Percentiles rank a stretch among this genome's conserved stretches.
These are phyloP conservation scores for Penicillium hordei DNA, from an alignment of 2,329 filamentous ascomycete genomes.

Conservation along the genomic window DNA sequence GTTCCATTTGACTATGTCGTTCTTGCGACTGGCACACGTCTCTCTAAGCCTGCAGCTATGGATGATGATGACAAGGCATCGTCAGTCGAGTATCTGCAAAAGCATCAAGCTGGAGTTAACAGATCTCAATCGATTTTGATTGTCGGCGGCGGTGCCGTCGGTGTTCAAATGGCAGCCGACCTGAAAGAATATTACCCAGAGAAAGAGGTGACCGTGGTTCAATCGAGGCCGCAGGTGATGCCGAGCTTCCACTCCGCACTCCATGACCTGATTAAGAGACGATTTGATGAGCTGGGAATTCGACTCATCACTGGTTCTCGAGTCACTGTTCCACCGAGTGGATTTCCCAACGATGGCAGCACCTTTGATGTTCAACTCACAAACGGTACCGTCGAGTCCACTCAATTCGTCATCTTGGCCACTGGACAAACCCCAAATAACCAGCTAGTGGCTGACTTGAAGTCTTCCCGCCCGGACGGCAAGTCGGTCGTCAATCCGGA, in stretches of 20 bases:
- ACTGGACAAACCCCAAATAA: constrained; percentile 53
- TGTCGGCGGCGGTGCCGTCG: constrained; percentile 53
- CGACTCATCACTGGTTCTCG: constrained; percentile 33
- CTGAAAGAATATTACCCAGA: constrained; percentile 50
- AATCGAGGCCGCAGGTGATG: constrained; percentile 46
- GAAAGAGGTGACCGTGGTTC: constrained; percentile 50
- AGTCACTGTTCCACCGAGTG: constrained; percentile 27
- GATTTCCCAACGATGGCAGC: constrained; percentile 29
- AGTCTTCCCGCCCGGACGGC: constrained; percentile 17
- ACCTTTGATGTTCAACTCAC: constrained; percentile 32
- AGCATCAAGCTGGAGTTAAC: constrained; percentile 34
- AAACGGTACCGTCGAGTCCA: constrained; percentile 35
- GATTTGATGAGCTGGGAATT: constrained; percentile 37
- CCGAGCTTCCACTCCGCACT: constrained; percentile 34
- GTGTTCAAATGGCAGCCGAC: constrained; percentile 53
- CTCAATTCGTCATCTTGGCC: constrained; percentile 46
- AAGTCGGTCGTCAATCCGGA: constrained; percentile 34
- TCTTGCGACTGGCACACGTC: constrained; percentile 35
- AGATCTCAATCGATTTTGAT: constrained; percentile 34
- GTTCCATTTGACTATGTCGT: constrained; percentile 37
- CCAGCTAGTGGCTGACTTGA: constrained; percentile 36
- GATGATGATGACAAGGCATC: constrained; percentile 34
- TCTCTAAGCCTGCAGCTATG: constrained; percentile 38
- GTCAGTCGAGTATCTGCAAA: constrained; percentile 35
- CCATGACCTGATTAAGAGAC: constrained; percentile 32